These are phyloP conservation scores for Alloteropsis angusta DNA, from an alignment of 202 grass and related monocot genomes.

Conservation along the genomic window DNA sequence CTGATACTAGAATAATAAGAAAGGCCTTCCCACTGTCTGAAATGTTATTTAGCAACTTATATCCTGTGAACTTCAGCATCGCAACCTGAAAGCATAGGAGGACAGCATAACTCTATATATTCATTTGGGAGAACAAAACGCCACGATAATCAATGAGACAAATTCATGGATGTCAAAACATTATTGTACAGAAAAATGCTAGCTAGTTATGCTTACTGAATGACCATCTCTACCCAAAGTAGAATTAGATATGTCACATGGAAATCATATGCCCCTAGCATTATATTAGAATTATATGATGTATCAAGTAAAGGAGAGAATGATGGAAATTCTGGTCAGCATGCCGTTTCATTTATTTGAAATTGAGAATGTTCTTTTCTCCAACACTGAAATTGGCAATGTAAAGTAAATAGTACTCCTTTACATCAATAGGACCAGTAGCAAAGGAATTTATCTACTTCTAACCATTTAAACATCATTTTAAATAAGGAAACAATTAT, in stretches of 20 bases:
- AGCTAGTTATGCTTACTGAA: neutral
- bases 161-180: neutral
- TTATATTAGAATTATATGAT: neutral
- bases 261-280: neutral
- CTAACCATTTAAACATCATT: neutral
- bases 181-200: neutral
- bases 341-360: neutral
- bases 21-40: conserved; percentile 86
- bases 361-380: too few species aligned
- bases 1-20: conserved; percentile 79
- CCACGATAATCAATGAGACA: neutral
- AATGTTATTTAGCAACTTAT: conserved; percentile 89
- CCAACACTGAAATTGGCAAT: neutral
- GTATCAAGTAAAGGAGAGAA: neutral
- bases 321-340: neutral
- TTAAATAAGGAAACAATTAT: neutral
- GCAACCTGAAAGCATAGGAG: conserved; percentile 59
- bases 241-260: neutral
- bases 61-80: conserved; percentile 95
- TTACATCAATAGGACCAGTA: neutral
- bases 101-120: conserved; percentile 8
- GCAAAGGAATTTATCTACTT: neutral
- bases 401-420: neutral
- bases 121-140: conserved; percentile 8
- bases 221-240: neutral